phyloP scores from a whole-genome alignment of 2,329 filamentous ascomycete species.

The Botryotinia globosa region DNA sequence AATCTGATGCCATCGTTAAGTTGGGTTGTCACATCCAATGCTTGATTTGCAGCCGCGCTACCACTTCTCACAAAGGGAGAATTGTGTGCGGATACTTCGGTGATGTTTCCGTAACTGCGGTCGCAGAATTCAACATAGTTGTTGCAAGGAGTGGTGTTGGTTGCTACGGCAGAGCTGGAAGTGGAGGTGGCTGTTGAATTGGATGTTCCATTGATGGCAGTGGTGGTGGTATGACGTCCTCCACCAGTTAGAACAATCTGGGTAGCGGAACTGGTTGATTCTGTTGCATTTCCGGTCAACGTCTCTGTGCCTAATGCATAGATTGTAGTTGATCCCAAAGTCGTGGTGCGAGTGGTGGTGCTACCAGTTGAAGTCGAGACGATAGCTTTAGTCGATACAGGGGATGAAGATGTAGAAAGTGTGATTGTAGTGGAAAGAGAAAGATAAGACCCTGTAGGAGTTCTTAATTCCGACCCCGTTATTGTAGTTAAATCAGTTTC shows the following conservation, averaged over 20 bases:
- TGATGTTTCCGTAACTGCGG: conserved; percentile 78
- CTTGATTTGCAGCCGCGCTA: conserved; percentile 75
- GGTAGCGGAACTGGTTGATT: conserved; percentile 35
- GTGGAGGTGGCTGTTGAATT: conserved; percentile 48
- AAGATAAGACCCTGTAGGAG: conserved; percentile 42
- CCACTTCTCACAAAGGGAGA: conserved; percentile 70
- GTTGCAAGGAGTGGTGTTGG: conserved; percentile 79
- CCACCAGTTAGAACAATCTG: conserved; percentile 40
- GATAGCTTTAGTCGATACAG: conserved; percentile 32
- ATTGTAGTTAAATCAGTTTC: conserved; percentile 22
- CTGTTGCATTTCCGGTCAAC: conserved; percentile 31
- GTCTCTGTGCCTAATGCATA: conserved; percentile 27
- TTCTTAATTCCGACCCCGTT: conserved; percentile 29
- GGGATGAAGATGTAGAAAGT: conserved; percentile 27
- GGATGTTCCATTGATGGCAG: conserved; percentile 47
- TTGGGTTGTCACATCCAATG: conserved; percentile 63
- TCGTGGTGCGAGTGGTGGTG: conserved; percentile 30
- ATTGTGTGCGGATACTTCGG: conserved; percentile 75
- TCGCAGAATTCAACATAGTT: conserved; percentile 72
- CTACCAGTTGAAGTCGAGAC: conserved; percentile 32
- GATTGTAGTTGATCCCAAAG: conserved; percentile 34
- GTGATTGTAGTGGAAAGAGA: conserved; percentile 41
- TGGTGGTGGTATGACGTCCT: conserved; percentile 34
- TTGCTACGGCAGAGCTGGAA: conserved; percentile 46
- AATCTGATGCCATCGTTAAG: conserved; percentile 73